Conservation (phyloP, 306 rosid species). For the Pachyrhizus erosus region DNA sequence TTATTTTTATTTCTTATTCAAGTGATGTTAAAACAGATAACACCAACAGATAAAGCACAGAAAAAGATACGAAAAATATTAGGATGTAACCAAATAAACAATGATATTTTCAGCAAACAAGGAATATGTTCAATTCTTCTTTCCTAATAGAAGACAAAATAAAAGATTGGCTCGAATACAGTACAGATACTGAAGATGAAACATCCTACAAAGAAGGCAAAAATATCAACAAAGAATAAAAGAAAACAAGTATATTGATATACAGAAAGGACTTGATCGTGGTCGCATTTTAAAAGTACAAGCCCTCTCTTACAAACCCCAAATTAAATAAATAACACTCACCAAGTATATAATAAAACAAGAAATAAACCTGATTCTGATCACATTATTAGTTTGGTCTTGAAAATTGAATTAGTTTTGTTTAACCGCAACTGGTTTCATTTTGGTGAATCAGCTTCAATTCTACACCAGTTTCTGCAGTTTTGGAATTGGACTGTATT, state of each 20-base stretch:
- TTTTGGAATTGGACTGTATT: too few species aligned
- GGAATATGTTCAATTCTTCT: not conserved
- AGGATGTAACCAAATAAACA: not conserved
- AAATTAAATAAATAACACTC: too few species aligned
- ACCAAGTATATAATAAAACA: too few species aligned
- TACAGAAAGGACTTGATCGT: not conserved
- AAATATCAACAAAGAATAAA: not conserved
- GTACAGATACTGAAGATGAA: not conserved
- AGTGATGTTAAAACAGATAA: not conserved
- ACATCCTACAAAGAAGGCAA: not conserved
- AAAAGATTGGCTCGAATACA: not conserved
- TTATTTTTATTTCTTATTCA: not conserved
- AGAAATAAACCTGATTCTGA: too few species aligned
- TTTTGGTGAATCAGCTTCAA: too few species aligned
- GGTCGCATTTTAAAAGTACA: not conserved
- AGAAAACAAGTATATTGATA: not conserved
- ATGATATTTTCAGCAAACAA: not conserved
- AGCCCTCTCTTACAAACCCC: not conserved
- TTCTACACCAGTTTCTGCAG: too few species aligned
- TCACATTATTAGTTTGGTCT: too few species aligned
- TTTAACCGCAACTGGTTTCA: too few species aligned
- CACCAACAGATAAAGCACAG: not conserved
- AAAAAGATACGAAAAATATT: not conserved
- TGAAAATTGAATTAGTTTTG: too few species aligned
- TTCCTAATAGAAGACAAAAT: not conserved